phyloP scores from a whole-genome alignment of 768 basidiomycete species.

The Fomitopsis pulvina region DNA sequence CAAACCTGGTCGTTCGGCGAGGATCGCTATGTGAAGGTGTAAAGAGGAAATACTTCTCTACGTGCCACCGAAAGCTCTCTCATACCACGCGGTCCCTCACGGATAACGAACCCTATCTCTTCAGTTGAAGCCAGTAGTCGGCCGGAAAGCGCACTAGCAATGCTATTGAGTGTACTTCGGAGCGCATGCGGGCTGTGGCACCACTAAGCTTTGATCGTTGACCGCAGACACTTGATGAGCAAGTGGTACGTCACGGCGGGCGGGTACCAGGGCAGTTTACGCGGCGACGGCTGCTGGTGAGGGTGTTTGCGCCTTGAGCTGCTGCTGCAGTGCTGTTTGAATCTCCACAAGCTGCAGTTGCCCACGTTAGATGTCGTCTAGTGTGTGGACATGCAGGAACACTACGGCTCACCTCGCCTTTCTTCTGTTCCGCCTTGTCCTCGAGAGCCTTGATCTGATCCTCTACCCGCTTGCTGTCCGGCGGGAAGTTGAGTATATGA shows the following conservation, averaged over 20 bases:
- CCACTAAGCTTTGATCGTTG: no score
- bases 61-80: no score
- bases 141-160: no score
- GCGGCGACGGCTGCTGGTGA: constrained; percentile 7
- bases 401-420: constrained; percentile 54
- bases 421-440: constrained; percentile 74
- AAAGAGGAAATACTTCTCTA: no score
- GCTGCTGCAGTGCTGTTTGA: constrained; percentile 49
- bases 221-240: no score
- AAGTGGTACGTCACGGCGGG: not conserved
- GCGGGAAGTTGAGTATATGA: not conserved
- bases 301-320: constrained; percentile 26
- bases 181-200: no score
- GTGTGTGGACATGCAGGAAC: not conserved
- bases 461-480: constrained; percentile 68
- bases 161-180: no score
- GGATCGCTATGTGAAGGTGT: no score
- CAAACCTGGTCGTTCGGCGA: no score
- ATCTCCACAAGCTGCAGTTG: constrained; percentile 53
- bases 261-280: not conserved
- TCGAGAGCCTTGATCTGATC: constrained; percentile 73
- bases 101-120: no score
- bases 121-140: no score
- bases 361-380: not conserved
- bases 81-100: no score